Conservation (phyloP, 495 filamentous ascomycete genomes). For the Neurospora tetrasperma region DNA sequence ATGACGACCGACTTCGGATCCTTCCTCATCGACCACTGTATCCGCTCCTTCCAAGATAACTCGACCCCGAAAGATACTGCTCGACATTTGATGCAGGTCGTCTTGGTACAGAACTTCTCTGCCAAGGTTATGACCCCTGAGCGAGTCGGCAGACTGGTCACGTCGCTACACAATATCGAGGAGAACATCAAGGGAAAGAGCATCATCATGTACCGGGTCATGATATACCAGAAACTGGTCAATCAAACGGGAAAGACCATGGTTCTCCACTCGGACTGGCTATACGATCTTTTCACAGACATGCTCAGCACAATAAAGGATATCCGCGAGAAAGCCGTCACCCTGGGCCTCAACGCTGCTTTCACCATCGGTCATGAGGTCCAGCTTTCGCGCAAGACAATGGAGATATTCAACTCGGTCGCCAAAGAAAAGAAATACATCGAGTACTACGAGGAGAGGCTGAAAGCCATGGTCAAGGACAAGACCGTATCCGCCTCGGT, state of each 20-base stretch:
- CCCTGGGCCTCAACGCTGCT: slow-evolving; percentile 57
- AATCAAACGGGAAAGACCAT: slow-evolving; percentile 58
- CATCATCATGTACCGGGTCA: slow-evolving; percentile 60
- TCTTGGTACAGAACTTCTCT: slow-evolving; percentile 68
- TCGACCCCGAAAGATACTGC: slow-evolving; percentile 62
- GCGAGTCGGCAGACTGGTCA: slow-evolving; percentile 55
- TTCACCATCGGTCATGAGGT: slow-evolving; percentile 54
- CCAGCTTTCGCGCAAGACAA: slow-evolving; percentile 50
- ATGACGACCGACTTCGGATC: slow-evolving; percentile 66
- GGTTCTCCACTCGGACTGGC: slow-evolving; percentile 57
- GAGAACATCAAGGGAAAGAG: slow-evolving; percentile 64
- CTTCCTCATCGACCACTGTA: slow-evolving; percentile 71
- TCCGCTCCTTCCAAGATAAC: slow-evolving; percentile 48
- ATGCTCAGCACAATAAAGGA: slow-evolving; percentile 72
- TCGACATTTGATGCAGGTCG: slow-evolving; percentile 64
- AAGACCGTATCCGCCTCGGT: slow-evolving; percentile 54
- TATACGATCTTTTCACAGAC: slow-evolving; percentile 68
- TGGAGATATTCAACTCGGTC: slow-evolving; percentile 51
- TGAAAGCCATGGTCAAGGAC: slow-evolving; percentile 58
- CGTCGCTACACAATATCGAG: slow-evolving; percentile 59
- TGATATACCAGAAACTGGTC: slow-evolving; percentile 66
- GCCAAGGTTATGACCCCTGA: slow-evolving; percentile 60
- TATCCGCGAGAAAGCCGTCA: slow-evolving; percentile 60
- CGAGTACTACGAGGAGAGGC: slow-evolving; percentile 53
- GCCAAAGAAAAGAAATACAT: slow-evolving; percentile 49